A percentile compares a stretch with the other conserved stretches of the same genome.
Evolutionary conservation across 2,329 filamentous ascomycete genomes (phyloP).

Genomic region (Monilinia laxa): DNA sequence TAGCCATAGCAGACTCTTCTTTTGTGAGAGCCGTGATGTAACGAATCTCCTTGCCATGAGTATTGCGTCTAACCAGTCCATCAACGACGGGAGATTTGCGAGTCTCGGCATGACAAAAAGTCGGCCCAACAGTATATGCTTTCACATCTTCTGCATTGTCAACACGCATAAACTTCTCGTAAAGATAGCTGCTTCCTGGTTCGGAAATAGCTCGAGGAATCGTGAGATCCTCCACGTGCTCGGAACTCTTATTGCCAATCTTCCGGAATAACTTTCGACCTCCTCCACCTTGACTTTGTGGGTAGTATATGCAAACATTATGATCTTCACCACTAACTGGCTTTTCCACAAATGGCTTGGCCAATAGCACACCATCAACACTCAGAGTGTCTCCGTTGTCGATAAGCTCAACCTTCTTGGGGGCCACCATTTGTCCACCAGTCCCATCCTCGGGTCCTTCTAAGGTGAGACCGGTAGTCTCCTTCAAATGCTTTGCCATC

Average conservation of each 20-base stretch:
- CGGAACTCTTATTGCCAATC: slow-evolving; percentile 98
- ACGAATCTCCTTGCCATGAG: slow-evolving; percentile 92
- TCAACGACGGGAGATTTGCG: slow-evolving; percentile 97
- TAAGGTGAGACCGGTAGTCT: slow-evolving; percentile 74
- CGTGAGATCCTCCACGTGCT: slow-evolving; percentile 76
- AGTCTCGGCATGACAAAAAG: slow-evolving; percentile 95
- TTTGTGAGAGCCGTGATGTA: slow-evolving; percentile 84
- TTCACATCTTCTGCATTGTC: slow-evolving; percentile 99
- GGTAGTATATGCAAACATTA: slow-evolving; percentile 98
- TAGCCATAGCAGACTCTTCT: slow-evolving; percentile 82
- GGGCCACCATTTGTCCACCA: slow-evolving; percentile 50
- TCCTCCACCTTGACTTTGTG: slow-evolving; percentile 80
- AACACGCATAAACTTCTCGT: slow-evolving; percentile 94
- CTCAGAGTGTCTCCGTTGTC: slow-evolving; percentile 85
- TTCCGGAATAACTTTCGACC: slow-evolving; percentile 92
- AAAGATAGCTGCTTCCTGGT: slow-evolving; percentile 81
- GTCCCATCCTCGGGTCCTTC: slow-evolving; percentile 69
- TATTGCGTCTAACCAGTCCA: slow-evolving; percentile 91
- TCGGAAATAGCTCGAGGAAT: slow-evolving; percentile 81
- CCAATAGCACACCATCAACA: slow-evolving; percentile 78
- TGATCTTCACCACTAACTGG: slow-evolving; percentile 98
- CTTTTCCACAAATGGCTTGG: slow-evolving; percentile 97
- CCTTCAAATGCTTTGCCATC: slow-evolving; percentile 74
- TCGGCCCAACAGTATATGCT: slow-evolving; percentile 91
- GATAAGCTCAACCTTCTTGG: slow-evolving; percentile 75